phyloP scores from a whole-genome alignment of 75 land plant genomes.

The Azolla pinnata region DNA sequence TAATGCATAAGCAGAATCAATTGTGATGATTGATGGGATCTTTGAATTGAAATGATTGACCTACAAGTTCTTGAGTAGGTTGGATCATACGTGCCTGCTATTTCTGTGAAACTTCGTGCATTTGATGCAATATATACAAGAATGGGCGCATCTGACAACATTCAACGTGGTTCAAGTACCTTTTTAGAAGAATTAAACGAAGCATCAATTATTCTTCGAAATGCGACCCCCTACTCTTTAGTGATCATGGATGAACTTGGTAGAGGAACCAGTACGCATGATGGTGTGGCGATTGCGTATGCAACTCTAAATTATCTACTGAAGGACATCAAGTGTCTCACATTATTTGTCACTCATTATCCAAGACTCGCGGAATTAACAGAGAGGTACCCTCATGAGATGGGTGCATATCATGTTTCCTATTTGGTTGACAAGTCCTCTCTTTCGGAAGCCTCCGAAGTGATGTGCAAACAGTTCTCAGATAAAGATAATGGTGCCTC shows the following conservation, averaged over 20 bases:
- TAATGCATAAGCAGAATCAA: too few relatives aligned
- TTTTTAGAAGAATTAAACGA: slow-evolving; percentile 93
- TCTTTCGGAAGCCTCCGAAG: neutral
- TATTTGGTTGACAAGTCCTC: slow-evolving; percentile 43
- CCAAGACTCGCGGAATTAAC: slow-evolving; percentile 60
- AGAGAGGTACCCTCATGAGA: slow-evolving; percentile 48
- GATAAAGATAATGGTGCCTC: slow-evolving; percentile 2
- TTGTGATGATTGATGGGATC: too few relatives aligned
- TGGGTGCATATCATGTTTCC: slow-evolving; percentile 75
- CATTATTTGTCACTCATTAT: slow-evolving; percentile 94
- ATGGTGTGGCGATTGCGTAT: slow-evolving; percentile 95
- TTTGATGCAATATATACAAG: slow-evolving; percentile 78
- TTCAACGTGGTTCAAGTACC: slow-evolving; percentile 87
- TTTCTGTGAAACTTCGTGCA: slow-evolving; percentile 76
- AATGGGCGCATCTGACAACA: slow-evolving; percentile 93
- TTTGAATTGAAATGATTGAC: neutral
- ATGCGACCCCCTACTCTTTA: slow-evolving; percentile 57
- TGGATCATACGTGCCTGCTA: slow-evolving; percentile 98
- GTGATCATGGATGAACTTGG: slow-evolving; percentile 96
- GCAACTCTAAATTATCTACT: slow-evolving; percentile 78
- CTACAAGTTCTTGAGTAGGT: slow-evolving; percentile 34
- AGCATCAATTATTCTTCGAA: slow-evolving; percentile 61
- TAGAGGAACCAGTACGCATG: slow-evolving; percentile 96
- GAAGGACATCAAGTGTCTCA: slow-evolving; percentile 57
- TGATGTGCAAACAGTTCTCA: neutral